These are phyloP conservation scores for Castanea crenata DNA, from an alignment of 306 rosid genomes.

Conservation along the genomic window DNA sequence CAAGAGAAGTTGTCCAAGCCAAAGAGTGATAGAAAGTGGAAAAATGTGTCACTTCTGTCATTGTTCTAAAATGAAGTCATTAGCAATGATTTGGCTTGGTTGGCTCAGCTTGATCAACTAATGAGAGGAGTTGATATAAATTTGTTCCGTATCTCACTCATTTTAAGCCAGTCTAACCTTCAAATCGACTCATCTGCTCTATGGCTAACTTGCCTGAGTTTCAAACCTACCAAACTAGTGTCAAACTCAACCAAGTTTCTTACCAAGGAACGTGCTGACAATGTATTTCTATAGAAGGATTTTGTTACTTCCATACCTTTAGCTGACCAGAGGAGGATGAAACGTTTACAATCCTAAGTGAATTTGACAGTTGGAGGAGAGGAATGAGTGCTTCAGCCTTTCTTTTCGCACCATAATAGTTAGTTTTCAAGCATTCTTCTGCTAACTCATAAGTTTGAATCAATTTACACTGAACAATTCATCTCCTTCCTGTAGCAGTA, in stretches of 20 bases:
- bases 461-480: slow-evolving; percentile 24
- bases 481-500: neutral
- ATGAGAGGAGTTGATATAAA: too few species aligned
- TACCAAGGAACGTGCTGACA: neutral
- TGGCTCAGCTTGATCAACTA: too few species aligned
- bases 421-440: slow-evolving; percentile 41
- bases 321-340: slow-evolving; percentile 30
- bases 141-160: too few species aligned
- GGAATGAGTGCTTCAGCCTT: slow-evolving; percentile 40
- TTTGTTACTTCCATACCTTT: slow-evolving; percentile 26
- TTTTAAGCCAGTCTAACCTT: neutral
- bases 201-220: neutral
- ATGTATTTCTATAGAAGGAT: neutral
- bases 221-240: neutral
- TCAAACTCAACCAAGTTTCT: neutral
- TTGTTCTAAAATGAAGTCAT: too few species aligned
- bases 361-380: slow-evolving; percentile 50
- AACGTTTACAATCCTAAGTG: slow-evolving; percentile 59
- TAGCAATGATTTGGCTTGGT: too few species aligned
- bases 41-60: too few species aligned
- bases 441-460: slow-evolving; percentile 27
- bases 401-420: slow-evolving; percentile 52
- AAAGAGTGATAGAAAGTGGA: too few species aligned
- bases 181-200: neutral
- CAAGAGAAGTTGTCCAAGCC: too few species aligned